Percentiles rank a stretch among this genome's conserved stretches.
Conservation (phyloP, 345 rosid genomes). For the Atalantia buxifolia region DNA sequence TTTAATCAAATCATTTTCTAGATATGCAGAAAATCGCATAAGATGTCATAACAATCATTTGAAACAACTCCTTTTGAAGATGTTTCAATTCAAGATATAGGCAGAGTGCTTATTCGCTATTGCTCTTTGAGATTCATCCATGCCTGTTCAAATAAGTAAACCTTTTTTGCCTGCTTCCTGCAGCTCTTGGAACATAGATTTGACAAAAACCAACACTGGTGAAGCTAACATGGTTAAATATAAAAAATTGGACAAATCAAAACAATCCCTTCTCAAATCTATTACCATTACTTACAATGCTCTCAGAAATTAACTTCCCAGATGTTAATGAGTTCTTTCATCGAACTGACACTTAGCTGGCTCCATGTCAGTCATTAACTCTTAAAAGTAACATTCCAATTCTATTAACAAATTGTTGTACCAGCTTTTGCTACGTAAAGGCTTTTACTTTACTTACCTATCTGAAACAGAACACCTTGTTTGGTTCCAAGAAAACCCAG, state of each 20-base stretch:
- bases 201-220: not conserved
- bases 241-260: not conserved
- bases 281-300: not conserved
- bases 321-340: not conserved
- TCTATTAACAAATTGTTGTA: not conserved
- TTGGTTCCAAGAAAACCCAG: constrained; percentile 2
- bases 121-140: not conserved
- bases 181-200: not conserved
- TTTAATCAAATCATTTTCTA: not conserved
- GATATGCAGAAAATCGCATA: not conserved
- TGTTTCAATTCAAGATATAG: not conserved
- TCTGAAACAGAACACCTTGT: not conserved
- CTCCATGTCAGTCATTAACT: not conserved
- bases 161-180: not conserved
- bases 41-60: not conserved
- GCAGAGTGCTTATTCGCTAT: not conserved
- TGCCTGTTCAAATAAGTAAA: not conserved
- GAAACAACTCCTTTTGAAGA: not conserved
- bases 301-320: not conserved
- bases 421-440: not conserved
- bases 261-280: not conserved
- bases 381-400: not conserved
- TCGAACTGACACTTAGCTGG: not conserved
- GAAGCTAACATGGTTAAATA: not conserved
- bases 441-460: too few relatives aligned